Conservation (phyloP, 805 yeast genomes). For the Starmerella apis region DNA sequence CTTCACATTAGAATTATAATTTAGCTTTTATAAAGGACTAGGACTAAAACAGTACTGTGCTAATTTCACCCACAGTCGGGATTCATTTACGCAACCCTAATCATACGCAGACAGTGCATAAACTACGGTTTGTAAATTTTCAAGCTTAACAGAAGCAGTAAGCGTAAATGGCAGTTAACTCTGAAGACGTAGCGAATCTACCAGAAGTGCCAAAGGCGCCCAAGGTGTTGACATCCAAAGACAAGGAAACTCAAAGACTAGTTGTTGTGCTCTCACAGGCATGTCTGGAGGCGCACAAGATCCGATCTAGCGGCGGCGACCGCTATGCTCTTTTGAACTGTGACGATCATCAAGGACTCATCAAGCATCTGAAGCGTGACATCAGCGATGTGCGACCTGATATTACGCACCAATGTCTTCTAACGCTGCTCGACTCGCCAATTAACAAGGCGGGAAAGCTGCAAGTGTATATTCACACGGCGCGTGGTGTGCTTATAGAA, state of each 20-base stretch:
- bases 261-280: slow-evolving; percentile 95
- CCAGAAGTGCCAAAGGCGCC: slow-evolving; percentile 90
- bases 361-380: slow-evolving; percentile 93
- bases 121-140: background rate
- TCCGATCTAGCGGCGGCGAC: slow-evolving; percentile 70
- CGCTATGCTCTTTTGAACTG: slow-evolving; percentile 89
- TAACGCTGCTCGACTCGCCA: slow-evolving; percentile 93
- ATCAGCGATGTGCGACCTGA: slow-evolving; percentile 99
- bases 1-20: too few relatives aligned
- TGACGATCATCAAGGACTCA: slow-evolving; percentile 94
- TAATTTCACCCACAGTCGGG: too few relatives aligned
- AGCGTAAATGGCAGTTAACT: slow-evolving; percentile 8
- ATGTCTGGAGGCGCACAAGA: slow-evolving; percentile 86
- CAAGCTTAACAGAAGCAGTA: background rate
- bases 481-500: slow-evolving; percentile 87
- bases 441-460: slow-evolving; percentile 93
- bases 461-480: slow-evolving; percentile 93
- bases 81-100: background rate
- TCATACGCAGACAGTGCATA: background rate
- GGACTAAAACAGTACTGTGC: too few relatives aligned
- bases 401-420: slow-evolving; percentile 92
- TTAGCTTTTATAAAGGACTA: too few relatives aligned
- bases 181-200: slow-evolving; percentile 33
- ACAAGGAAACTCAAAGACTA: slow-evolving; percentile 74
- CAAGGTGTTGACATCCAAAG: slow-evolving; percentile 64